Base-by-base conservation (phyloP, 805 yeast species). In the Cyberlindnera veronae region DNA sequence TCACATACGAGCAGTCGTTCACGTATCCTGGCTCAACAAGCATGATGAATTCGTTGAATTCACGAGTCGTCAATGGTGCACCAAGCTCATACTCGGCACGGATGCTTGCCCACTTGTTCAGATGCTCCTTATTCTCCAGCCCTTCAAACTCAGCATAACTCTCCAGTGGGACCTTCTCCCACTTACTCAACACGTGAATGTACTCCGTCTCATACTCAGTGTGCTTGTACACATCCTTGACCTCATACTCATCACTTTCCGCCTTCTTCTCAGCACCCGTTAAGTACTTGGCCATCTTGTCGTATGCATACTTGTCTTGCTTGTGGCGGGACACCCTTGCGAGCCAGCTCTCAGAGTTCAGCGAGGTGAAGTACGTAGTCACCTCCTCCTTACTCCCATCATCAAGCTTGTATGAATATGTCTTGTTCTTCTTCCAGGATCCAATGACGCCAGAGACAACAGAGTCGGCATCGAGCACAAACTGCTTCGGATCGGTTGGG, bases 1-100 rank as follows among this genome's bases (percentile, higher is more conserved):
- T 55, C n/a, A 66, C 62, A 41, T 58, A 50, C 1, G 61, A 55
- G 3, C 51, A 44, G 31, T 63, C 62, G 21, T 44, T 39, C 33
- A 45, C 19, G 39, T 44, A 36, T 6, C 51, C 58, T 12, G 62
- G 65, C 24, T 48, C 52, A 10, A 48, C 50, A 14, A 57, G 43
- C 8, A 63, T 54, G 43, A 64, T 55, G 16, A 61, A 62, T 32
- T 64, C 64, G 43, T 59, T 58, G 48, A 68, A 68, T 34, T 63
- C 67, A 29, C 72, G 49, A 1, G 65, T 60, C 5, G 56, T 53
- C 24, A 67, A 47, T 5, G 68, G 62, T 11, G 60, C 56, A 5
- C 68, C 67, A 17, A 68, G 45, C 27, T 64, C 63, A 46, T 68
- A 68, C 35, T 58, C 54, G n/a, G 62, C 53, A 39, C 57, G 53